These are phyloP conservation scores for Hemisphaericaspora subhashii DNA, from an alignment of 1,139 yeast genomes.

Conservation along the genomic window DNA sequence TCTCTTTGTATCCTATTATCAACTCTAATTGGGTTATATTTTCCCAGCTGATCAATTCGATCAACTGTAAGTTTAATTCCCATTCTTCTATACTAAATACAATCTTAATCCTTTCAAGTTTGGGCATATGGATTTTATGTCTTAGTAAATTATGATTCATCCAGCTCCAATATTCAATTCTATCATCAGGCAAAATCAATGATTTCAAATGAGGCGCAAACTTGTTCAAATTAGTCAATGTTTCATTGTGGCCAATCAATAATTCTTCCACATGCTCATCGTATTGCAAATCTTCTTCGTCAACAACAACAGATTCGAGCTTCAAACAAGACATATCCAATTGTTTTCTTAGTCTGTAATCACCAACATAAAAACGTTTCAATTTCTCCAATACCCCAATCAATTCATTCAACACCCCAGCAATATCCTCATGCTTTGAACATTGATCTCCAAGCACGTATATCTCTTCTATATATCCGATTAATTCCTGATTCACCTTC, in stretches of 20 bases:
- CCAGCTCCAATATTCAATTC: constrained; percentile 18
- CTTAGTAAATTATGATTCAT: constrained; percentile 12
- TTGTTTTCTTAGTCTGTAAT: constrained; percentile 15
- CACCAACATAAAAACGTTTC: constrained; percentile 17
- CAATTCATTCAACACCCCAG: constrained; percentile 13
- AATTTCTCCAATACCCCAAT: constrained; percentile 10
- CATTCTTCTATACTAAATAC: constrained; percentile 15
- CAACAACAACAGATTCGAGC: constrained; percentile 15
- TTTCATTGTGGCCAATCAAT: constrained; percentile 10
- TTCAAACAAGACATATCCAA: constrained; percentile 10
- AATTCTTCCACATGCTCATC: constrained; percentile 11
- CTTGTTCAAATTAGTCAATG: constrained; percentile 1
- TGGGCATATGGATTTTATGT: constrained; percentile 6
- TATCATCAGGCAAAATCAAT: constrained; percentile 19
- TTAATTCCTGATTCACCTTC: constrained; percentile 27
- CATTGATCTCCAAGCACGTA: constrained; percentile 18
- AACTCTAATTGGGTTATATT: constrained; percentile 24
- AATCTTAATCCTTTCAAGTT: constrained; percentile 19
- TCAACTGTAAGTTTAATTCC: constrained; percentile 7
- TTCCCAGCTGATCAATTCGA: constrained; percentile 19
- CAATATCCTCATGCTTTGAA: constrained; percentile 8
- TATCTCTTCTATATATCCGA: constrained; percentile 23
- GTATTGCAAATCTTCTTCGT: constrained; percentile 6
- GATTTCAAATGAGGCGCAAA: constrained; percentile 11
- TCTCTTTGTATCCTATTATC: constrained; percentile 29